Base-by-base conservation (phyloP, 148 eudicot genomes). In the Chenopodium album region DNA sequence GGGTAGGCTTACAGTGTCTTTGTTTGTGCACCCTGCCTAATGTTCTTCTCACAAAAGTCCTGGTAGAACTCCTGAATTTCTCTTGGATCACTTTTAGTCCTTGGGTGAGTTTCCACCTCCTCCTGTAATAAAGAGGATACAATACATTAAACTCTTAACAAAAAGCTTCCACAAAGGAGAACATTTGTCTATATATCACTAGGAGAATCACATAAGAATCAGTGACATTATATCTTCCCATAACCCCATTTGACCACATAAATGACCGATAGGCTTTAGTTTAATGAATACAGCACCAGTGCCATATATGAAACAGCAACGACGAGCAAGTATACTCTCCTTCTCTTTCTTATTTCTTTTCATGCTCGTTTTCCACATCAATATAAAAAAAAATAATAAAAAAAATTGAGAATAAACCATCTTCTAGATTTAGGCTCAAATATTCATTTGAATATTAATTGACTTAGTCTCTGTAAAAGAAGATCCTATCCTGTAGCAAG, bases 31-130 rank as follows among this genome's bases (percentile, higher is more conserved):
- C 95, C 97, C 64, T 89, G 89, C 87, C 77, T 86, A 71, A 96
- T 94, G 76, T 94, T 89, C 76, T 87, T 84, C 89, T 91, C 88
- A 77, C 92, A 94, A 80, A 90, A 96, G 5, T 80, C 50, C 87
- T 89, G 92, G 85, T 90, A 96, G 83, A 79, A 96, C 82, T 83
- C 86, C 85, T 94, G 98, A 81, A 96, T 94, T 90, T 96, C 99
- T 82, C 83, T 86, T 75, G 98, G 93, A 87, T 94, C 99, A 83
- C 71, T 90, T 56, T 23, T 86, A 70, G 95, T 87, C 71, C 54
- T 78, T 69, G 87, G 87, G 77, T 76, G 81, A 62, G 94, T 94
- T 20, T 86, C 90, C 44, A 32, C 82, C 86, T 92, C 99, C 83
- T 96, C 99, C 99, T 96, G 92, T 79, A 84, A 81, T 17, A 63